Percentiles rank a stretch among this genome's conserved stretches.
Conservation (phyloP, 305 asterid species). For the Solanum hybrid region DNA sequence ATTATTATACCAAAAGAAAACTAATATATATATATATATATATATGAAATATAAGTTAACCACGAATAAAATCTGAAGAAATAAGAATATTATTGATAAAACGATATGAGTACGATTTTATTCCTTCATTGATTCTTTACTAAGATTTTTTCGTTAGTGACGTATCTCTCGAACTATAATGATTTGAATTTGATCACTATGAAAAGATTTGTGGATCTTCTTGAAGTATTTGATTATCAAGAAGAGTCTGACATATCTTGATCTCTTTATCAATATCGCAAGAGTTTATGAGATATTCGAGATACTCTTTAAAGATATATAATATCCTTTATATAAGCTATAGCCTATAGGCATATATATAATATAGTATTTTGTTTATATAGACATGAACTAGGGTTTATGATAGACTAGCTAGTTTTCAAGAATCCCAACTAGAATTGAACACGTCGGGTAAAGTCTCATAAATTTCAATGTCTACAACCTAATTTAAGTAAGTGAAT, state of each 20-base stretch:
- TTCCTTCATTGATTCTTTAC: neutral
- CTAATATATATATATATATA: neutral
- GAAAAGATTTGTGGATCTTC: neutral
- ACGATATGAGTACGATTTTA: neutral
- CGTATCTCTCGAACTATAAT: too few relatives aligned
- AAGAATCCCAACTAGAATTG: too few relatives aligned
- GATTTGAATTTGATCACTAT: neutral
- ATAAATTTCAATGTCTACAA: neutral
- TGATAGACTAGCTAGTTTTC: neutral
- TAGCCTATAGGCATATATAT: neutral
- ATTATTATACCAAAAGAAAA: conserved; percentile 1
- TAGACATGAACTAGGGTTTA: neutral
- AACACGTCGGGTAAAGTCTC: neutral
- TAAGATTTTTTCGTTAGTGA: too few relatives aligned
- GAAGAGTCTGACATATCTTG: neutral
- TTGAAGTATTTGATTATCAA: too few relatives aligned
- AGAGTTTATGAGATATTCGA: neutral
- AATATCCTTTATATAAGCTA: neutral
- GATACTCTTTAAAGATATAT: neutral
- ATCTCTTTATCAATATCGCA: neutral
- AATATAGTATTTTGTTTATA: too few relatives aligned
- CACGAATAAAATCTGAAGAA: neutral
- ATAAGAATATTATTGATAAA: too few relatives aligned
- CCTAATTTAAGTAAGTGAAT: too few relatives aligned
- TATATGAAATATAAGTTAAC: neutral